A percentile compares a stretch with the other conserved stretches of the same genome.
phyloP scores from a whole-genome alignment of 345 rosid genomes.

The Camelina neglecta region DNA sequence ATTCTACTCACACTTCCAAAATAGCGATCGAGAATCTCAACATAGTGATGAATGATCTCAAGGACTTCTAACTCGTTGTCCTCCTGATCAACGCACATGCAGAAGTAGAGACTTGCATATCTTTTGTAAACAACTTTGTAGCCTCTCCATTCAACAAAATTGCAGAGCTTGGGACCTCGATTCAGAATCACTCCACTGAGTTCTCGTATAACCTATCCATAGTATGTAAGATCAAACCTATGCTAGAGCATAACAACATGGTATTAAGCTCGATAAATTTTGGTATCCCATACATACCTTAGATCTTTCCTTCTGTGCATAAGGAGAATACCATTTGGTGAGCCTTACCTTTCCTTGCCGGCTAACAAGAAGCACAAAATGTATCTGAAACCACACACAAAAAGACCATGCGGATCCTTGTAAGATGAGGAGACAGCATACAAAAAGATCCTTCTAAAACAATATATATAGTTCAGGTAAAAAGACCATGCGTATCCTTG shows the following conservation, averaged over 20 bases:
- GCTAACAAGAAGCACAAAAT: conserved; percentile 92
- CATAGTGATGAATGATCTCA: conserved; percentile 91
- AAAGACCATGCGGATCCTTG: neutral
- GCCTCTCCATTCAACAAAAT: conserved; percentile 95
- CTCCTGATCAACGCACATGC: conserved; percentile 94
- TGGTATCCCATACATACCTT: neutral
- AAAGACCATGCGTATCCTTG: too few species aligned
- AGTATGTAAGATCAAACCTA: neutral
- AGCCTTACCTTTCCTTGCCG: conserved; percentile 98
- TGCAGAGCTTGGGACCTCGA: conserved; percentile 95
- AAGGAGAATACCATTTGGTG: conserved; percentile 98
- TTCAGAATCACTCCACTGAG: conserved; percentile 82
- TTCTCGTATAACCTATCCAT: conserved; percentile 77
- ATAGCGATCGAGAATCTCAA: conserved; percentile 92
- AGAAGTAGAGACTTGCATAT: conserved; percentile 97
- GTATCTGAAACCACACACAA: conserved; percentile 15
- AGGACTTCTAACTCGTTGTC: conserved; percentile 92
- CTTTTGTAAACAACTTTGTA: conserved; percentile 91
- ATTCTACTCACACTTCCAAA: conserved; percentile 87
- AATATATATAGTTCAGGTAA: too few species aligned
- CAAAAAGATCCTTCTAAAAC: neutral
- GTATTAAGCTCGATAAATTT: neutral
- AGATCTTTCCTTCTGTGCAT: conserved; percentile 89
- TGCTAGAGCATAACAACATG: neutral
- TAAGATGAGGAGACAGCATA: neutral